Percentiles rank a stretch among this genome's conserved stretches.
Conservation (phyloP, 768 basidiomycete species). For the Boletus subcaerulescens region DNA sequence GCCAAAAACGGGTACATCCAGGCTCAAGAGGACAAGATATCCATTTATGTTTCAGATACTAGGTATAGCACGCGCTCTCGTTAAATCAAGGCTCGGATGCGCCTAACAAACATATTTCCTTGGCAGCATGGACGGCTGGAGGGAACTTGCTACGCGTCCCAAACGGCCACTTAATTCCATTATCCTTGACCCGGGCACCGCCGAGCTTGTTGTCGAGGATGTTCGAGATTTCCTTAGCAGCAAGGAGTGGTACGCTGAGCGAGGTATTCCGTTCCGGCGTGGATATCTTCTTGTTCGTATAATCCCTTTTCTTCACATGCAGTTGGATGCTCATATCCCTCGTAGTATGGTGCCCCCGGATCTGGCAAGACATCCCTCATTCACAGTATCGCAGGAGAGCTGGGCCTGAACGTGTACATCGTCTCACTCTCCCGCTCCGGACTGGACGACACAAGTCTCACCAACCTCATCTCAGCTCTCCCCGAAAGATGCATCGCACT, state of each 20-base stretch:
- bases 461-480: conserved; percentile 55
- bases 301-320: not conserved
- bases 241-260: conserved; percentile 68
- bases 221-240: conserved; percentile 67
- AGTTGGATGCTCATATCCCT: not conserved
- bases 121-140: conserved; percentile 43
- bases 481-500: conserved; percentile 73
- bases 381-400: conserved; percentile 73
- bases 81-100: not conserved
- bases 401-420: conserved; percentile 71
- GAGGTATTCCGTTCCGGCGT: conserved; percentile 79
- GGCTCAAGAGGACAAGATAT: conserved; percentile 50
- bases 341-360: conserved; percentile 67
- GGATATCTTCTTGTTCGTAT: conserved; percentile 62
- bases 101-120: not conserved
- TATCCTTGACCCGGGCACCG: conserved; percentile 66
- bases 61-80: conserved; percentile 36
- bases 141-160: conserved; percentile 50
- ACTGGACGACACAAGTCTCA: conserved; percentile 60
- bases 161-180: conserved; percentile 69
- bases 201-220: conserved; percentile 63
- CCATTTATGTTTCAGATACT: conserved; percentile 52
- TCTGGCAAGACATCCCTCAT: conserved; percentile 80
- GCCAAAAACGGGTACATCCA: conserved; percentile 50
- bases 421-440: conserved; percentile 61